Base-by-base conservation (phyloP, 202 grass and related monocot species). In the Dendrocalamus latiflorus region DNA sequence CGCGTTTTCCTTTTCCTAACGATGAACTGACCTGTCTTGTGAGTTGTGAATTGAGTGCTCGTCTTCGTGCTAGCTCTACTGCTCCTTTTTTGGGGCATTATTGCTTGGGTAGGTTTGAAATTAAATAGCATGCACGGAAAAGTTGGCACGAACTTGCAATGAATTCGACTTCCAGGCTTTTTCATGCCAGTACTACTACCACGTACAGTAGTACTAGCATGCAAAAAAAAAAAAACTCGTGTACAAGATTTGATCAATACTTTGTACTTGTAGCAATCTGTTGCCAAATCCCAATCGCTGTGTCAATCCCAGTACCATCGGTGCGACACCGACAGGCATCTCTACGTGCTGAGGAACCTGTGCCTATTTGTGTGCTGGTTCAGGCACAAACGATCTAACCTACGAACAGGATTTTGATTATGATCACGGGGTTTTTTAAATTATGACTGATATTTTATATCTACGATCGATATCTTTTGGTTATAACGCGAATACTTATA, bases 271-370 rank as follows among this genome's bases (percentile, higher is more conserved):
- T 17, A 49, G 42, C 28, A 54, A 24, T 25, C 22, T 22, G 5
- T n/a, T n/a, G n/a, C n/a, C n/a, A n/a, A 34, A 77, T 48, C 18
- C 41, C 16, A 45, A 42, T 16, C 33, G 5, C 10, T 15, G 41
- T 16, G 41, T 1, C 20, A n/a, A 25, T 43, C n/a, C 33, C 2
- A 33, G 28, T 43, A 37, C 45, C 26, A 59, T 47, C 16, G 1
- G 26, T 41, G 70, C 25, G 77, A 81, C 70, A 54, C 82, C 76
- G 82, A 76, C 77, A 72, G 39, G 77, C 64, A 56, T 81, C 81
- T 79, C 48, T 50, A 62, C 39, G 67, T 66, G 72, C n/a, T n/a
- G n/a, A n/a, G n/a, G n/a, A n/a, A n/a, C n/a, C 70, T 22, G 79
- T 38, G 66, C 51, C 70, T n/a, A n/a, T 39, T 30, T 88, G 86